Evolutionary conservation across 805 yeast genomes (phyloP).

Genomic region (Spathaspora sp.): DNA sequence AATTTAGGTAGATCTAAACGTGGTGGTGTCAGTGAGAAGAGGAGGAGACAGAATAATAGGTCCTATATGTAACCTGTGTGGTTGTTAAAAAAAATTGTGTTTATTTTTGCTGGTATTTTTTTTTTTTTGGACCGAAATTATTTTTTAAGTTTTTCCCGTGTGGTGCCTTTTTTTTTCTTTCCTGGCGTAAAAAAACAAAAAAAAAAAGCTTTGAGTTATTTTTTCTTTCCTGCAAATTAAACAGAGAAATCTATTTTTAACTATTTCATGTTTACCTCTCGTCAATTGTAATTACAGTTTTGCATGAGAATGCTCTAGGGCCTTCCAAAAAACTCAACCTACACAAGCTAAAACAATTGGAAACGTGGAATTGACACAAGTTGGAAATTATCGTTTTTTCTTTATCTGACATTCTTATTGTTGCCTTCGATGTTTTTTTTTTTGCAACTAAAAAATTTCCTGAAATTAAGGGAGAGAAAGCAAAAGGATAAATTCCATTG

Average conservation of each 20-base stretch:
- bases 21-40: background rate
- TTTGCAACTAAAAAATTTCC: background rate
- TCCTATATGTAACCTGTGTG: background rate
- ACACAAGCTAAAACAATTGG: no score
- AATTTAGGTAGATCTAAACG: background rate
- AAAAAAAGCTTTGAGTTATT: background rate
- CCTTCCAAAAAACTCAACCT: no score
- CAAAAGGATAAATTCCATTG: background rate
- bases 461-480: background rate
- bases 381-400: no score
- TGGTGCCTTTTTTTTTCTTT: background rate
- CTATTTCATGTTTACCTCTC: no score
- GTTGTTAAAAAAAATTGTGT: background rate
- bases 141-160: background rate
- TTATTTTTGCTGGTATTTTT: background rate
- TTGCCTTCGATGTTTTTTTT: background rate
- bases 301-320: no score
- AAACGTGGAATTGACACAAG: no score
- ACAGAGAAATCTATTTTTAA: no score
- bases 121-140: no score
- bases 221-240: no score
- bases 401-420: no score
- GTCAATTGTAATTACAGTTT: no score
- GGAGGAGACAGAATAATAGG: no score
- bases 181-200: background rate